Conservation (phyloP, 371 early-diverging fungal genomes). For the Cokeromyces recurvatus region DNA sequence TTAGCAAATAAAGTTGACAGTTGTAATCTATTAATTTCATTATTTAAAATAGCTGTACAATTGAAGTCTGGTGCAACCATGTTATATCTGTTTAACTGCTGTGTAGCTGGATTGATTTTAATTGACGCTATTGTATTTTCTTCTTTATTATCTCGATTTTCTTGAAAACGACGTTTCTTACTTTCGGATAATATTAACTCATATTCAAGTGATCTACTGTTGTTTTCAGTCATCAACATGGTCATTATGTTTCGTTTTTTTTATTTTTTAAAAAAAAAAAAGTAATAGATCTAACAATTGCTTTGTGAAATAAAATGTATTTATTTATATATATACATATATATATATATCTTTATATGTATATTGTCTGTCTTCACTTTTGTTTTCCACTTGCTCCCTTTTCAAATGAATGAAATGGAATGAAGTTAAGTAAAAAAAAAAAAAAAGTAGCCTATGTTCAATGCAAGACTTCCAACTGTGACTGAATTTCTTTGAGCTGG, state of each 20-base stretch:
- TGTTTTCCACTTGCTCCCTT: too few species aligned
- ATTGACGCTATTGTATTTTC: background rate
- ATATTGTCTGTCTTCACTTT: too few species aligned
- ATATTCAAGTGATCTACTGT: background rate
- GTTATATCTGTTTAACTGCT: constrained; percentile 3
- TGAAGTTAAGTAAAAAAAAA: too few species aligned
- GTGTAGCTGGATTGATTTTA: constrained; percentile 11
- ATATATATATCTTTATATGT: too few species aligned
- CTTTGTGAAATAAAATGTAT: too few species aligned
- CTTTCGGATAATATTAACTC: background rate
- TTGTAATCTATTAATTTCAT: constrained; percentile 16
- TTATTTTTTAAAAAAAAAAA: background rate
- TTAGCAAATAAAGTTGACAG: constrained; percentile 11
- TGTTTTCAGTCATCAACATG: constrained; percentile 9
- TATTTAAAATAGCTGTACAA: constrained; percentile 15
- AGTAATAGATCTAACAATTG: too few species aligned
- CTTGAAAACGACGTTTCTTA: constrained; percentile 17
- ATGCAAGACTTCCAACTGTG: too few species aligned
- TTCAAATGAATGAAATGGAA: too few species aligned
- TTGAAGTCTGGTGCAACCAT: constrained; percentile 26
- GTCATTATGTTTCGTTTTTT: constrained; percentile 5
- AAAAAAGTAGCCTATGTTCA: too few species aligned
- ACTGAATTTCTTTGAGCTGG: too few species aligned
- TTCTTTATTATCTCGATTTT: too few species aligned
- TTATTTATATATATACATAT: too few species aligned